Conservation (phyloP, 1,284 basidiomycete species). For the Ganoderma lucidum region DNA sequence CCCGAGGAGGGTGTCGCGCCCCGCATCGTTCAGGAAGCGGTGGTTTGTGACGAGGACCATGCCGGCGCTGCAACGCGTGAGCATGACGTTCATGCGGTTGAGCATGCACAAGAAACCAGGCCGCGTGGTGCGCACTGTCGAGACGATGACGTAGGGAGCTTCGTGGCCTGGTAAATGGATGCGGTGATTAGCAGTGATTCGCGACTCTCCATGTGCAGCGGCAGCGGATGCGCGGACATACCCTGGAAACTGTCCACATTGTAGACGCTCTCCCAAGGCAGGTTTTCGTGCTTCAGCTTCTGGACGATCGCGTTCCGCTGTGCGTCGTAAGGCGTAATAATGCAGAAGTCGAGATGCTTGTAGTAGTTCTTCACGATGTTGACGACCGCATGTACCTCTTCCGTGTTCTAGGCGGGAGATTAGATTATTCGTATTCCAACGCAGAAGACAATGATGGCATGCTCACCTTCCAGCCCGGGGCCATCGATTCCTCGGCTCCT, state of each 20-base stretch:
- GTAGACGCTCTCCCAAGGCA: slow-evolving; percentile 64
- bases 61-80: slow-evolving; percentile 30
- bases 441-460: neutral
- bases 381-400: slow-evolving; percentile 48
- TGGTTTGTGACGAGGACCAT: slow-evolving; percentile 38
- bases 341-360: slow-evolving; percentile 48
- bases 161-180: slow-evolving; percentile 38
- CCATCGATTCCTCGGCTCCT: slow-evolving; percentile 46
- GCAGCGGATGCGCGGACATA: slow-evolving; percentile 32
- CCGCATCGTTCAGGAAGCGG: slow-evolving; percentile 27
- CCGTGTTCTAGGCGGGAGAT: slow-evolving; percentile 46
- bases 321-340: slow-evolving; percentile 78
- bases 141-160: slow-evolving; percentile 64
- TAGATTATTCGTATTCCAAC: neutral
- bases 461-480: slow-evolving; percentile 53
- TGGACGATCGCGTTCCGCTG: slow-evolving; percentile 63
- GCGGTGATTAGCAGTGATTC: slow-evolving; percentile 5
- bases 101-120: slow-evolving; percentile 66
- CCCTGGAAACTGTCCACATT: slow-evolving; percentile 76
- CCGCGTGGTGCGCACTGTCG: slow-evolving; percentile 63
- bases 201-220: slow-evolving; percentile 10
- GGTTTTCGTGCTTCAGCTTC: slow-evolving; percentile 50
- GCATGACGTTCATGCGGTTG: slow-evolving; percentile 76
- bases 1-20: slow-evolving; percentile 22
- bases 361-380: slow-evolving; percentile 48